Base-by-base conservation (phyloP, 129 eudicot genomes). In the Lactuca sativa region DNA sequence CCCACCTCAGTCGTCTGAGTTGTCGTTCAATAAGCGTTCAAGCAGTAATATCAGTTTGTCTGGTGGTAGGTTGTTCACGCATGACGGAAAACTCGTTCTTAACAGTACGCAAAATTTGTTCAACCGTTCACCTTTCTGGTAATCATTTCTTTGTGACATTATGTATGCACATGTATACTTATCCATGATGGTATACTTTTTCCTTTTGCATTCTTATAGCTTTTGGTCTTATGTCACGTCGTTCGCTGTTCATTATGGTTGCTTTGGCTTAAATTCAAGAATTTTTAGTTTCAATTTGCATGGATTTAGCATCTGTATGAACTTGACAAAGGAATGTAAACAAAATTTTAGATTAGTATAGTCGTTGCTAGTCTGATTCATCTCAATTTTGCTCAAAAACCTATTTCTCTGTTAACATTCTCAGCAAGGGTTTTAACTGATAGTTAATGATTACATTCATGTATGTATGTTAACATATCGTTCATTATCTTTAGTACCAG, bases 401-500 rank as follows among this genome's bases (percentile, higher is more conserved):
- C 36, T 54, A 55, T 5, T 34, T 74, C 57, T 40, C 21, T 38
- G 40, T 16, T 52, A 30, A 33, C n/a, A 34, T 36, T 34, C 16
- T 25, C 2, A 18, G 9, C 56, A 73, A 43, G 32, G 56, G 61
- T 67, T 52, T 37, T 8, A 5, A 33, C 32, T 57, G 44, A 6
- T 56, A 41, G 11, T 21, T 70, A 56, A 71, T 47, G 48, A 25
- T 44, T 33, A 40, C 40, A 18, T 13, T 67, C 49, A 15, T 36
- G 48, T 31, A 53, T 37, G 40, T 10, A 9, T 48, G 36, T 53
- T 55, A 59, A 66, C 70, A 55, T 43, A 66, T 73, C 41, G 6
- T 55, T 40, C 17, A 40, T 58, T 57, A 30, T 40, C 59, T 61
- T 69, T 59, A 91, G 96, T 63, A 74, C 82, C 67, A 82, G 80